Evolutionary conservation across 78 protist species (phyloP).

Genomic region (Emiliania huxleyi): DNA sequence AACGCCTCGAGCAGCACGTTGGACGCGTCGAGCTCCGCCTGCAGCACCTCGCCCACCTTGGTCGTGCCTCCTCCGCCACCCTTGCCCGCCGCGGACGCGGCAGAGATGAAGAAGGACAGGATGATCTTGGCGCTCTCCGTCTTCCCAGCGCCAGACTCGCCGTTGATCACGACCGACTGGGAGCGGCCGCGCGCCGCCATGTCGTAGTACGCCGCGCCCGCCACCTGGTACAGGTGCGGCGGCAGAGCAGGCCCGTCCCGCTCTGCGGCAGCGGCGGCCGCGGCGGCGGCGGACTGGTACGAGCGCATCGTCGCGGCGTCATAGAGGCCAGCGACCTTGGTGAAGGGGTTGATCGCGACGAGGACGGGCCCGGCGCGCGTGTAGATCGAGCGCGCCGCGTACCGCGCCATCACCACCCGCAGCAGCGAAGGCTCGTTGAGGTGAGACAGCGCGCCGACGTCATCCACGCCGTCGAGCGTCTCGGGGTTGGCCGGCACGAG

Average conservation of each 20-base stretch:
- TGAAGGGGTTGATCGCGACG: conserved; percentile 58
- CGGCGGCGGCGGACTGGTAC: background rate
- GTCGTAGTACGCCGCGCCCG: background rate
- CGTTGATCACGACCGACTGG: background rate
- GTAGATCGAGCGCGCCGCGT: background rate
- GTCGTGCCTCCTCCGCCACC: too few relatives aligned
- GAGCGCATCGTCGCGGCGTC: background rate
- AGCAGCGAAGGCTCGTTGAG: background rate
- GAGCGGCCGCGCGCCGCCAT: background rate
- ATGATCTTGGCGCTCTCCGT: conserved; percentile 69
- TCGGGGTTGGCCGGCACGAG: background rate
- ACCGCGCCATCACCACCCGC: background rate
- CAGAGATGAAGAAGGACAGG: conserved; percentile 47
- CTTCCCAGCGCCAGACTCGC: conserved; percentile 75
- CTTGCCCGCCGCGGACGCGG: background rate
- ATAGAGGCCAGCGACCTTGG: background rate
- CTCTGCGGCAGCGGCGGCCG: background rate
- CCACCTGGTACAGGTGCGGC: background rate
- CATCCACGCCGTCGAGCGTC: background rate
- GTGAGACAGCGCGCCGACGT: background rate
- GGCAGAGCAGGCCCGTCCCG: background rate
- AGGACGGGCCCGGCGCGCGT: conserved; percentile 63
- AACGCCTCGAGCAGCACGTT: conserved; percentile 71
- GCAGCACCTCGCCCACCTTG: background rate
- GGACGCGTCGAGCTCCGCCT: conserved; percentile 33